Evolutionary conservation across 371 early-diverging fungal species (phyloP), one percentile per base, ranked within the genome.

Genomic region (Mucor indicus): DNA sequence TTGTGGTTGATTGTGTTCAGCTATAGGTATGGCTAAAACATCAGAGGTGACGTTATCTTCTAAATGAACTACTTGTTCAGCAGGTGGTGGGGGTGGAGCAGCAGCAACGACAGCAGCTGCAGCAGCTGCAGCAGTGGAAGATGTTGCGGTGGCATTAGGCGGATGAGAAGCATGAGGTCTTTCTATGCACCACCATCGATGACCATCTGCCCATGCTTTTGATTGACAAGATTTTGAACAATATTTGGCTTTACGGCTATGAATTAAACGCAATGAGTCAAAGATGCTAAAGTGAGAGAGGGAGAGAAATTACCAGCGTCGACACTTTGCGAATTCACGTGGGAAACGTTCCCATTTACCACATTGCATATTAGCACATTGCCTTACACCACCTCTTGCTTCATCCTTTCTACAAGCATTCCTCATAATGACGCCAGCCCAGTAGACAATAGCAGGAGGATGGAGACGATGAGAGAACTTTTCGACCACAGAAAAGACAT

Each of bases 361-460:
- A 57, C 90, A 89, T 37, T 80, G 74, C 55, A 86, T 79, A 53
- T 87, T 78, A 21, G 89, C 85, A 55, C 90, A 89, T 53, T 83
- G 86, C 33, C 89, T 77, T 29, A 86, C 70, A 32, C 84, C 85
- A 44, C 81, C 78, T 33, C 77, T 79, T 31, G 70, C 57, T 46
- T 87, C 89, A 54, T 89, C 87, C 50, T 85, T 86, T 40, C 86
- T 79, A 57, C 87, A 89, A 44, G 81, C 80, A 60, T 89, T 88
- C 61, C 87, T 78, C 89, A 89, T 88, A 42, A 88, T 85, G 12
- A 85, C 84, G 12, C 81, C 78, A 7, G 90, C 87, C 90, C 90
- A 89, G 48, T 83, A 80, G 35, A 80, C 82, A 44, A 89, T 84
- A 41, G 81, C 82, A 17, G 72, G 60, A 5, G 85, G 79, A 48